Evolutionary conservation across 306 rosid species (phyloP).

Genomic region (Corylus avellana): DNA sequence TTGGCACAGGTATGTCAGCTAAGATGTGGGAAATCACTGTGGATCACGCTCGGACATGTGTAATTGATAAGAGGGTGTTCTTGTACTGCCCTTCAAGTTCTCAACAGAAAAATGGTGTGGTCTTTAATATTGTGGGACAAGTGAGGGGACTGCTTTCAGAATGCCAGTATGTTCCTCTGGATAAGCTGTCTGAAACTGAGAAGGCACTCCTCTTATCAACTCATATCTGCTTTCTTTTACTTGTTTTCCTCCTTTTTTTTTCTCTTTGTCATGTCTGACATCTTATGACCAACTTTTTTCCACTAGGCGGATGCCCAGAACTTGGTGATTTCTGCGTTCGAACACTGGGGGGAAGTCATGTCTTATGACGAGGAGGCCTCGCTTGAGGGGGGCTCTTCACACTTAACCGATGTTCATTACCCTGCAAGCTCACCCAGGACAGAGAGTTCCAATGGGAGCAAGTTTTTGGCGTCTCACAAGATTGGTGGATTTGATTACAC

Average conservation of each 20-base stretch:
- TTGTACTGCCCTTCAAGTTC: conserved; percentile 52
- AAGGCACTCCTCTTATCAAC: conserved; percentile 57
- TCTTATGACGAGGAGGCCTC: conserved; percentile 65
- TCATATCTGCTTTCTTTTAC: conserved; percentile 8
- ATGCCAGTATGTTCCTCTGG: conserved; percentile 57
- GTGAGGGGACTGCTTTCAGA: conserved; percentile 71
- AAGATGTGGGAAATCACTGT: conserved; percentile 98
- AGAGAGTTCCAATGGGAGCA: conserved; percentile 64
- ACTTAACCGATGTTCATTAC: conserved; percentile 40
- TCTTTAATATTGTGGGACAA: conserved; percentile 85
- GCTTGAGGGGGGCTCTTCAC: conserved; percentile 50
- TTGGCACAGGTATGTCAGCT: conserved; percentile 96
- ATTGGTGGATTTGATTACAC: conserved; percentile 59
- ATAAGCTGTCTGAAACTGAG: conserved; percentile 77
- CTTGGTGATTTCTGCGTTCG: conserved; percentile 62
- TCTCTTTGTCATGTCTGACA: conserved; percentile 23
- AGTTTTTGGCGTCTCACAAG: conserved; percentile 60
- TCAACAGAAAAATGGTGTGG: conserved; percentile 69
- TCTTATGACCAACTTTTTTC: conserved; percentile 24
- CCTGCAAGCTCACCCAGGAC: conserved; percentile 56
- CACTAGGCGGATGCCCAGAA: conserved; percentile 71
- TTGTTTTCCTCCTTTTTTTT: background rate
- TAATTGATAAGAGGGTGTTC: conserved; percentile 48
- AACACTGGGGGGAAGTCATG: conserved; percentile 52
- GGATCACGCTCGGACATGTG: conserved; percentile 92